A percentile compares a stretch with the other conserved stretches of the same genome.
Evolutionary conservation across 192 early-diverging fungal species (phyloP).

Genomic region (Mortierella hygrophila): DNA sequence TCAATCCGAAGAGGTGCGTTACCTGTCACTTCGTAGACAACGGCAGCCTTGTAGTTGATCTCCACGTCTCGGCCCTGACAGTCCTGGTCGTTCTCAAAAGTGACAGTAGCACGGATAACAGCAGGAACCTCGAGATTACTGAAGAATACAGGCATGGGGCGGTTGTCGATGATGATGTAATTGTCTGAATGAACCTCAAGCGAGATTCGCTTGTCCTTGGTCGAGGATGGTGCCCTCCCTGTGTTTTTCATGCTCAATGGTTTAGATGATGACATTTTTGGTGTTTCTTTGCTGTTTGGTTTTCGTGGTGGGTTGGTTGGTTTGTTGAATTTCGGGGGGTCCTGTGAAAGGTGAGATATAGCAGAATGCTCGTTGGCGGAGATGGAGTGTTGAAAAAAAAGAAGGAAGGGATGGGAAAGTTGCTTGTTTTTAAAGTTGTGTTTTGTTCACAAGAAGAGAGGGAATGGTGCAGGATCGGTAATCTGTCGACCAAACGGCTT

Average conservation of each 20-base stretch:
- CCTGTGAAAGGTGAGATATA: too few species aligned
- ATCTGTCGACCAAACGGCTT: too few species aligned
- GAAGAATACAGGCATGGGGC: slow-evolving; percentile 11
- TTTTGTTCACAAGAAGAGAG: too few species aligned
- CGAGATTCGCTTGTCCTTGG: not conserved
- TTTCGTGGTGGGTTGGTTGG: not conserved
- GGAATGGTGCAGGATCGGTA: too few species aligned
- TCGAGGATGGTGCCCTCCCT: not conserved
- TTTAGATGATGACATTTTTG: not conserved
- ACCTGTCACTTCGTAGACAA: slow-evolving; percentile 1
- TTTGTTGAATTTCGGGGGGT: too few species aligned
- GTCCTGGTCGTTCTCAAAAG: slow-evolving; percentile 13
- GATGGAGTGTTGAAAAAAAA: not conserved
- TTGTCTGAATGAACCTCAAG: not conserved
- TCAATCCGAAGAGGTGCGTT: not conserved
- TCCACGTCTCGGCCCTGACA: slow-evolving; percentile 6
- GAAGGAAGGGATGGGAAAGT: not conserved
- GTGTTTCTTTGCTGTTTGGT: not conserved
- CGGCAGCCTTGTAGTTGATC: not conserved
- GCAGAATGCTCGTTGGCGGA: too few species aligned
- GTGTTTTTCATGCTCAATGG: not conserved
- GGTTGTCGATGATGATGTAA: not conserved
- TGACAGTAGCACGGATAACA: slow-evolving; percentile 3
- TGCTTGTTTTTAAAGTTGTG: not conserved
- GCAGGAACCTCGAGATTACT: not conserved